phyloP scores from a whole-genome alignment of 2,329 filamentous ascomycete species.

The Penicillium oxalicum region DNA sequence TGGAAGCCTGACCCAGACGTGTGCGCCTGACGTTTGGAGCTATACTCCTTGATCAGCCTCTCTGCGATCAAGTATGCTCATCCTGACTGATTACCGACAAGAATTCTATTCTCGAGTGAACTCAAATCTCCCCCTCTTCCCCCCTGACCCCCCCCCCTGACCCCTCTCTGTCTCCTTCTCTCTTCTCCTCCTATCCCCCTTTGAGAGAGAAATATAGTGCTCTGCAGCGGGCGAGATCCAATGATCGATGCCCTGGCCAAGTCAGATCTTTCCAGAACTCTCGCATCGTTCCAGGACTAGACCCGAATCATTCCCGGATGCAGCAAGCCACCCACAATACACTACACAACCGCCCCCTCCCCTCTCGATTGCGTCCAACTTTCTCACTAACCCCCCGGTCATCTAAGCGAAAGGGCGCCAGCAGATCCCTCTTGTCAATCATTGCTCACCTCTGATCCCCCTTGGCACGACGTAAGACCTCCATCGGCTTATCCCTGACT shows the following conservation, averaged over 20 bases:
- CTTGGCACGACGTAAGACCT: constrained; percentile 5
- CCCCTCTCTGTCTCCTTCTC: not conserved
- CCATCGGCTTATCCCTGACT: not conserved
- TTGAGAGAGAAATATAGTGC: too few relatives aligned
- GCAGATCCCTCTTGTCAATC: constrained; percentile 7
- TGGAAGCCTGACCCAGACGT: too few relatives aligned
- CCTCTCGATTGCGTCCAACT: too few relatives aligned
- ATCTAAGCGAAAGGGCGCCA: constrained; percentile 7
- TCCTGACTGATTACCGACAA: not conserved
- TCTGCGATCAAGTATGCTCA: not conserved
- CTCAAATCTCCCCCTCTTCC: not conserved
- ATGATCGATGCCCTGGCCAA: constrained; percentile 1
- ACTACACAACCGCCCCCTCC: too few relatives aligned
- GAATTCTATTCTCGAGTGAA: not conserved
- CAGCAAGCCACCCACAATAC: not conserved
- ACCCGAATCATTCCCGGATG: not conserved
- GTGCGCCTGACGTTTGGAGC: not conserved
- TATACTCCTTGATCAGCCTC: not conserved
- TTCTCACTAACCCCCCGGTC: not conserved
- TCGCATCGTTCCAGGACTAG: constrained; percentile 2
- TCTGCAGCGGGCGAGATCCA: not conserved
- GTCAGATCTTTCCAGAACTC: constrained; percentile 7
- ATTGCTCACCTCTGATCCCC: not conserved
- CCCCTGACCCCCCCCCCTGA: too few relatives aligned
- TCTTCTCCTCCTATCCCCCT: too few relatives aligned